Evolutionary conservation across 306 rosid species (phyloP), one percentile per base, ranked within the genome.

Genomic region (Acacia confusa): DNA sequence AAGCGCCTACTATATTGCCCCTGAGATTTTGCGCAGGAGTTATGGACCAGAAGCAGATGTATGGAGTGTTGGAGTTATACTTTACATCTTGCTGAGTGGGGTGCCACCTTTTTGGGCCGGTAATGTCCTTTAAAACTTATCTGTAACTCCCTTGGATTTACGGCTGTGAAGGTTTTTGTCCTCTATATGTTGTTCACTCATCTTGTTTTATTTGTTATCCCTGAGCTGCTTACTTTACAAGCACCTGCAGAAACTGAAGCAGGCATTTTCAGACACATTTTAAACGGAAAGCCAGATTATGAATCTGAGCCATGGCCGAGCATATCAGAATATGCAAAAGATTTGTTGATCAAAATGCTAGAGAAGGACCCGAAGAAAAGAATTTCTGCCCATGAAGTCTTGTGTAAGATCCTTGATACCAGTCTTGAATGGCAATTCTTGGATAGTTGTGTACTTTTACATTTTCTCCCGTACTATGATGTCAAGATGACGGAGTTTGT

Each of bases 71-170:
- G 98, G 98, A 76, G 97, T 94, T 30, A 94, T 94, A 80, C 95
- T 94, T 28, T 94, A 94, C 89, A 94, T 94, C 85, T 87, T 94
- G 77, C 63, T 94, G 44, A 94, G 97, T 76, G 98, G 98, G 7
- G 97, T 94, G 38, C 98, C 98, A 72, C 98, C 98, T 78, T 94
- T 94, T 80, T 94, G 98, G 97, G 98, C 95, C 66, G 98, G 98
- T 94, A 87, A 75, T 14, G 72, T 74, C 76, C 82, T 53, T 86
- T 15, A 15, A 71, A 69, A 48, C 86, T 57, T 34, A 77, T 72
- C 45, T 55, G 48, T 27, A 34, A 61, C 36, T 25, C 40, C 70
- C 65, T 74, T 55, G 13, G 70, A 76, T 79, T 71, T 32, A 27
- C 14, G 43, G 27, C 65, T 75, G 53, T 70, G 47, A 60, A 67